Base-by-base conservation (phyloP, 2,329 filamentous ascomycete genomes). In the Colletotrichum cordylinicola region DNA sequence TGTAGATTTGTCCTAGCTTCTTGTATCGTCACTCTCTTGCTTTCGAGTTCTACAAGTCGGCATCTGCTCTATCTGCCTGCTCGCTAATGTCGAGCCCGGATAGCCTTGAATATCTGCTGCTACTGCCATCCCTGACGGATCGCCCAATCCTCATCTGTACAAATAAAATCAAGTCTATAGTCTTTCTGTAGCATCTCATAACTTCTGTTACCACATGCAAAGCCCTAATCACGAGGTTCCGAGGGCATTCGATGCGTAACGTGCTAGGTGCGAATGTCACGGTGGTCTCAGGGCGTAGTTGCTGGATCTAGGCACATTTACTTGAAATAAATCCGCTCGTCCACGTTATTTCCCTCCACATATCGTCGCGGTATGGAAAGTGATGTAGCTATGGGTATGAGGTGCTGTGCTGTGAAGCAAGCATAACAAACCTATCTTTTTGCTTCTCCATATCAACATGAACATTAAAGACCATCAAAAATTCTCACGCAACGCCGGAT, bases 391-490 rank as follows among this genome's bases (percentile, higher is more conserved):
- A 27, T 27, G 12, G 3, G 3, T 6, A 4, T 2, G 1, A 2
- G 0, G 9, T 6, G 18, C 9, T 48, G 3, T 12, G 39, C 0
- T 12, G 9, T 48, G 39, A 7, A 1, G 39, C 9, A 48, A 0
- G 6, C 0, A 5, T 6, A 3, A 1, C 3, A 2, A 2, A n/a
- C 0, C n/a, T n/a, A 9, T 6, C 1, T 2, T 27, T 5, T 27
- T 27, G 24, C 1, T 6, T 27, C 24, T 6, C 24, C 4, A 5
- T 3, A n/a, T 6, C 39, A n/a, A 6, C 1, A 2, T 10, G 39
- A 10, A 7, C 6, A 48, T 21, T 8, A 21, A 48, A 21, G 10
- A 13, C 6, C 1, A 21, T 52, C 6, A 13, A 4, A 52, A 52
- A 21, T 52, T 4, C n/a, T 13, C 43, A 52, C 10, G 10, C n/a